A percentile compares a stretch with the other conserved stretches of the same genome.
These are phyloP conservation scores for Anthostomella pinea DNA, from an alignment of 2,329 filamentous ascomycete genomes.

Conservation along the genomic window DNA sequence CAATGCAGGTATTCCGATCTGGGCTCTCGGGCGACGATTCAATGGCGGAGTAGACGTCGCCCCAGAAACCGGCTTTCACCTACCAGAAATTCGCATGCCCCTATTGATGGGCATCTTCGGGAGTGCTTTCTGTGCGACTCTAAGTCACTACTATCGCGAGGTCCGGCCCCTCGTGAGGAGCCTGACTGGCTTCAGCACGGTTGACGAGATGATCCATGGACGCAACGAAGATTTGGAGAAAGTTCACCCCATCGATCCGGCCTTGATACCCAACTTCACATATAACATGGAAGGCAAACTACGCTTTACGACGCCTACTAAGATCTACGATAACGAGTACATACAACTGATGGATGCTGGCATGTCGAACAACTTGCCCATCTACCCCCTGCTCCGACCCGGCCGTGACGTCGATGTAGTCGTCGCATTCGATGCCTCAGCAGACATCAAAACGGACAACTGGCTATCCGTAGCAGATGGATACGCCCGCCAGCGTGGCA, in stretches of 20 bases:
- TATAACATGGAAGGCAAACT: conserved; percentile 76
- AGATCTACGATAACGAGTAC: conserved; percentile 67
- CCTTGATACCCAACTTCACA: conserved; percentile 84
- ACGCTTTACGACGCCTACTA: conserved; percentile 73
- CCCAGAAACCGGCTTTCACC: conserved; percentile 62
- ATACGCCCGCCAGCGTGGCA: conserved; percentile 82
- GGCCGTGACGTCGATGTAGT: conserved; percentile 86
- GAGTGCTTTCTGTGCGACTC: conserved; percentile 90
- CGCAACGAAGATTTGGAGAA: conserved; percentile 83
- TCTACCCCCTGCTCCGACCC: conserved; percentile 86
- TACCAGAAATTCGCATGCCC: conserved; percentile 82
- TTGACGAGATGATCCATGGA: conserved; percentile 81
- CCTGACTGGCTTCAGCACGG: conserved; percentile 68
- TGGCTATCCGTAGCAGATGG: conserved; percentile 95
- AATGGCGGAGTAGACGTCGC: conserved; percentile 65
- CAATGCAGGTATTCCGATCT: conserved; percentile 86
- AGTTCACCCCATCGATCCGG: conserved; percentile 92
- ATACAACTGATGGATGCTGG: conserved; percentile 92
- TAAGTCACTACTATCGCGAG: conserved; percentile 95
- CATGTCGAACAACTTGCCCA: conserved; percentile 97
- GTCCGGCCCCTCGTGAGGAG: conserved; percentile 77
- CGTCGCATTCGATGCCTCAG: conserved; percentile 90
- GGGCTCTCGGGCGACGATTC: conserved; percentile 85
- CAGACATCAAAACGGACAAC: conserved; percentile 90
- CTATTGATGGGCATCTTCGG: conserved; percentile 93